Evolutionary conservation across 257 asterid species (phyloP).

Genomic region (Nicotiana sylvestris): DNA sequence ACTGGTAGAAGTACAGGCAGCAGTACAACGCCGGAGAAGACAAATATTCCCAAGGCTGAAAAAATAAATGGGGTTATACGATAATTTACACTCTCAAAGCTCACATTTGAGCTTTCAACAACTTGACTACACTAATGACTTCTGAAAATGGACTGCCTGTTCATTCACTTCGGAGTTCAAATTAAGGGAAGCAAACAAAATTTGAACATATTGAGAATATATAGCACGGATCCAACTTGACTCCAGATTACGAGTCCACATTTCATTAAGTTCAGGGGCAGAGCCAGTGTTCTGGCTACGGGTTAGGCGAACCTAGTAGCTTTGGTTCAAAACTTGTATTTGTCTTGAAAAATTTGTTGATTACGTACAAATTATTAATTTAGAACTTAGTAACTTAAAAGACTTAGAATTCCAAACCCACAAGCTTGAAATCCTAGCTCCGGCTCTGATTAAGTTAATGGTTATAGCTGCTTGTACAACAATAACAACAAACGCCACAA

Average conservation of each 20-base stretch:
- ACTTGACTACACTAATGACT: not conserved
- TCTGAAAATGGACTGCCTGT: not conserved
- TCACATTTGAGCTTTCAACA: not conserved
- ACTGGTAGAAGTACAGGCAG: constrained; percentile 81
- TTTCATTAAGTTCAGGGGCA: not conserved
- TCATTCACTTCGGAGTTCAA: not conserved
- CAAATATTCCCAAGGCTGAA: constrained; percentile 75
- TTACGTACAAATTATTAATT: too few species aligned
- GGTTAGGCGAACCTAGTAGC: too few species aligned
- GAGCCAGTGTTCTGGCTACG: too few species aligned
- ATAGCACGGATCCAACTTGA: not conserved
- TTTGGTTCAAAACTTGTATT: too few species aligned
- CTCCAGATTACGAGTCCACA: not conserved
- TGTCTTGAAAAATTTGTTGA: too few species aligned
- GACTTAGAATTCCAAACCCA: too few species aligned
- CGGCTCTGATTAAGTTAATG: not conserved
- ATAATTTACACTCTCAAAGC: not conserved
- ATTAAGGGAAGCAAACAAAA: not conserved
- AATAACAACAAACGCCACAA: not conserved
- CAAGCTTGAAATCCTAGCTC: too few species aligned
- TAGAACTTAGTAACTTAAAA: too few species aligned
- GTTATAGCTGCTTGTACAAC: not conserved
- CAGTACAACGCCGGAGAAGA: constrained; percentile 56
- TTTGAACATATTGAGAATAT: not conserved
- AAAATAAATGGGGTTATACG: not conserved